Evolutionary conservation across 2,329 filamentous ascomycete genomes (phyloP).

Genomic region (Beauveria medogensis): DNA sequence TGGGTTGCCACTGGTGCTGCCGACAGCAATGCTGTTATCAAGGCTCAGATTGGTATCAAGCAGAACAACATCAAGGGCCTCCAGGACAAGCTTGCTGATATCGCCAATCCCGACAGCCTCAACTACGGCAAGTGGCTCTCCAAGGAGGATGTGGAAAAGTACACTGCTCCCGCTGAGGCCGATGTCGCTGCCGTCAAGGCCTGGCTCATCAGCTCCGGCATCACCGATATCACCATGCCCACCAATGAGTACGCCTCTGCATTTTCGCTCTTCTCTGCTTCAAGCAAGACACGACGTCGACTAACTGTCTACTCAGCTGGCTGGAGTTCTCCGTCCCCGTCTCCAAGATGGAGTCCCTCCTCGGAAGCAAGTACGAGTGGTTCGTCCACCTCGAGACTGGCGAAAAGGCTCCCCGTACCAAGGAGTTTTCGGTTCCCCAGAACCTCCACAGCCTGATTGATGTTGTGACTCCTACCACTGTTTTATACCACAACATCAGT

Average conservation of each 20-base stretch:
- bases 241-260: constrained; percentile 10
- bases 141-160: constrained; percentile 17
- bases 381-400: constrained; percentile 6
- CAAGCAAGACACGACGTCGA: not conserved
- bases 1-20: constrained; percentile 4
- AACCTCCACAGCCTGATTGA: constrained; percentile 13
- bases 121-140: constrained; percentile 21
- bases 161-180: constrained; percentile 17
- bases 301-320: not conserved
- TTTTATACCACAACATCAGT: constrained; percentile 10
- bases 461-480: constrained; percentile 14
- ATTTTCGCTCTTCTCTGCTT: not conserved
- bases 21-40: constrained; percentile 4
- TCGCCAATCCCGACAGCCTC: constrained; percentile 19
- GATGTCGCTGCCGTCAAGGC: constrained; percentile 16
- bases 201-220: constrained; percentile 16
- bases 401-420: constrained; percentile 10
- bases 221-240: constrained; percentile 8
- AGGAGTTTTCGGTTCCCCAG: constrained; percentile 14
- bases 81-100: constrained; percentile 17
- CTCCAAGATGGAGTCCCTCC: constrained; percentile 9
- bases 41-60: constrained; percentile 12
- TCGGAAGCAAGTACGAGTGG: constrained; percentile 8
- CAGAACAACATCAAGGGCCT: constrained; percentile 19
- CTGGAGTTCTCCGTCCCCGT: constrained; percentile 9